Base-by-base conservation (phyloP, 1,284 basidiomycete species). In the Neonothopanus nambi region DNA sequence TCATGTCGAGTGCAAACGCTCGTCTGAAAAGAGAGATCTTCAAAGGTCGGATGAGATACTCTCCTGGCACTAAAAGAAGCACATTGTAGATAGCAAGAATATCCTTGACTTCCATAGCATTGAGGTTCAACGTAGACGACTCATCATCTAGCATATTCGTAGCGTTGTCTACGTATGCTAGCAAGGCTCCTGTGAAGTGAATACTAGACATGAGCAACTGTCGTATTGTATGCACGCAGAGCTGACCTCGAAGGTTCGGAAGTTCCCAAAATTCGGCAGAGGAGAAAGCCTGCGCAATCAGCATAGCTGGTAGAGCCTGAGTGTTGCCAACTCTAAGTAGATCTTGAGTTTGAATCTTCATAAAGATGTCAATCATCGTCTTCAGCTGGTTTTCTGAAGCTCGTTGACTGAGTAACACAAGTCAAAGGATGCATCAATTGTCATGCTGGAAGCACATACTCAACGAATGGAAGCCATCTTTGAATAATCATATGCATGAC, bases 261-360 rank as follows among this genome's bases (percentile, higher is more conserved):
- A 87, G 69, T 59, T 91, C 89, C 87, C 87, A 91, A 59, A 90
- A 84, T 40, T 82, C 75, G 8, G 88, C 87, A 38, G 81, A 83
- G 51, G 70, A 77, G 23, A 89, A 63, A 37, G 74, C 65, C 54
- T 71, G 71, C 24, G 67, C 51, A 1, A 74, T 58, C 12, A 73
- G 53, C 15, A 56, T 56, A 17, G 8, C 18, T 9, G 37, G n/a
- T 8, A 37, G 12, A 23, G 33, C n/a, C 43, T 44, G 17, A 33
- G 26, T 21, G 39, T 33, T 13, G 30, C 30, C 30, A 9, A 33
- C 4, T 33, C 30, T 33, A 2, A 11, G 30, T 33, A 33, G 9
- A 9, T 43, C 26, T 20, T 18, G 17, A 37, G 9, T 42, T 17
- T 63, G 59, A 23, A 70, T 54, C 26, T 55, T 57, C 51, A 73